Evolutionary conservation across 768 basidiomycete species (phyloP).

Genomic region (Termitomyces sp.): DNA sequence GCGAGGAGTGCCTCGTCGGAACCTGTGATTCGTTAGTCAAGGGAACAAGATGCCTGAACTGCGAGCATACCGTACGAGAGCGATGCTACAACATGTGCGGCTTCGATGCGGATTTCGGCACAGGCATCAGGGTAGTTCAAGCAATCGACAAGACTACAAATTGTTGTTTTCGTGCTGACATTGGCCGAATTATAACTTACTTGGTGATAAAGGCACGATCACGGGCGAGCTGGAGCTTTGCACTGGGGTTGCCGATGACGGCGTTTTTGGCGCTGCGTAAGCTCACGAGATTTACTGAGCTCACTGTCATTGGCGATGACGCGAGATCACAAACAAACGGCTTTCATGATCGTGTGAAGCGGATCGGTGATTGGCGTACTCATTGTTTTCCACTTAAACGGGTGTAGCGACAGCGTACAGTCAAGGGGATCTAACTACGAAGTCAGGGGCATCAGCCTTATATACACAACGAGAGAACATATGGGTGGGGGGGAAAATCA

Average conservation of each 20-base stretch:
- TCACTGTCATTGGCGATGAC: constrained; percentile 19
- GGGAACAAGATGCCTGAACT: neutral
- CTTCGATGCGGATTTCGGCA: constrained; percentile 57
- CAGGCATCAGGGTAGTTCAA: constrained; percentile 34
- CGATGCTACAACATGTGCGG: constrained; percentile 70
- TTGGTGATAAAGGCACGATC: constrained; percentile 51
- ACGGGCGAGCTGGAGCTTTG: constrained; percentile 52
- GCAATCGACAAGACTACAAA: constrained; percentile 52
- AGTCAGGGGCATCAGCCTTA: too few species aligned
- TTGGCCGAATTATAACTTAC: constrained; percentile 42
- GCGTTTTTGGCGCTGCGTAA: constrained; percentile 70
- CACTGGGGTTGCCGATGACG: constrained; percentile 75
- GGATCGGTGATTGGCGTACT: neutral
- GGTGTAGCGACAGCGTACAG: too few species aligned
- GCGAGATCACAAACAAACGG: neutral
- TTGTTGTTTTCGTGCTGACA: neutral
- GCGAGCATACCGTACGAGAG: constrained; percentile 52
- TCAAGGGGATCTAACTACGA: too few species aligned
- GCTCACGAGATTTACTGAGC: constrained; percentile 20
- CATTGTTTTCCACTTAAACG: too few species aligned
- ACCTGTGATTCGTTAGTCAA: constrained; percentile 28
- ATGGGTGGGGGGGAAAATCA: too few species aligned
- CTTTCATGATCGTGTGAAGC: neutral
- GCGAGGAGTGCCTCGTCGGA: constrained; percentile 55
- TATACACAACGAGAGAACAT: too few species aligned